Conservation (phyloP, 228 moss, liverwort and hornwort genomes). For the Sphagnum magellanicum region DNA sequence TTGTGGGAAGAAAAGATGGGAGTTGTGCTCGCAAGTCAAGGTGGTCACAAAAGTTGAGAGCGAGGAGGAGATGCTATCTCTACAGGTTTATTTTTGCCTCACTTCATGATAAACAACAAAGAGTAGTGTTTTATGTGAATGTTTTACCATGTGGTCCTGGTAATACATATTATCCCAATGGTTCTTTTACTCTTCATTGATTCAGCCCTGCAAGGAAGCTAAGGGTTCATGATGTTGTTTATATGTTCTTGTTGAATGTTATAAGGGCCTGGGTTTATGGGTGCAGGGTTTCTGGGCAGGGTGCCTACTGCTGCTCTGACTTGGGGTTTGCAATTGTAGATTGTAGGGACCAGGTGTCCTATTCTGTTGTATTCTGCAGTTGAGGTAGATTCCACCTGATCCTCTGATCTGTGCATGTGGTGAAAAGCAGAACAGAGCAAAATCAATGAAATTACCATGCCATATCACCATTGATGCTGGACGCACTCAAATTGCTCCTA, state of each 20-base stretch:
- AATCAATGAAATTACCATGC: slow-evolving; percentile 69
- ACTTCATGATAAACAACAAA: neutral
- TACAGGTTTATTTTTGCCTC: slow-evolving; percentile 36
- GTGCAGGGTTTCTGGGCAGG: neutral
- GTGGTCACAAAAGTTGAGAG: slow-evolving; percentile 89
- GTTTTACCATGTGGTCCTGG: neutral
- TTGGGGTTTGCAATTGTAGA: no score
- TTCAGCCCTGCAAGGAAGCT: neutral
- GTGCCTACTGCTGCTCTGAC: no score
- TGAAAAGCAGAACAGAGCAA: slow-evolving; percentile 58
- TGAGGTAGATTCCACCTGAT: no score
- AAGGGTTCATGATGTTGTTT: neutral
- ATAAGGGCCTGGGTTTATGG: neutral
- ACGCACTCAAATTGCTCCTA: slow-evolving; percentile 86
- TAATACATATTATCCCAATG: neutral
- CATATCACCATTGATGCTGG: slow-evolving; percentile 92
- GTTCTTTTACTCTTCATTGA: neutral
- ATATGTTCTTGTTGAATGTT: no score
- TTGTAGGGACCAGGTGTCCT: no score
- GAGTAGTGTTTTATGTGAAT: neutral
- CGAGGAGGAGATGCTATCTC: slow-evolving; percentile 74
- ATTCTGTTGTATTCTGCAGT: no score
- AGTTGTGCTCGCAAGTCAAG: slow-evolving; percentile 93
- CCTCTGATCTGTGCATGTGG: neutral
- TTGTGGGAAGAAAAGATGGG: slow-evolving; percentile 46